These are phyloP conservation scores for Syzygium grande DNA, from an alignment of 345 rosid genomes.

Conservation along the genomic window DNA sequence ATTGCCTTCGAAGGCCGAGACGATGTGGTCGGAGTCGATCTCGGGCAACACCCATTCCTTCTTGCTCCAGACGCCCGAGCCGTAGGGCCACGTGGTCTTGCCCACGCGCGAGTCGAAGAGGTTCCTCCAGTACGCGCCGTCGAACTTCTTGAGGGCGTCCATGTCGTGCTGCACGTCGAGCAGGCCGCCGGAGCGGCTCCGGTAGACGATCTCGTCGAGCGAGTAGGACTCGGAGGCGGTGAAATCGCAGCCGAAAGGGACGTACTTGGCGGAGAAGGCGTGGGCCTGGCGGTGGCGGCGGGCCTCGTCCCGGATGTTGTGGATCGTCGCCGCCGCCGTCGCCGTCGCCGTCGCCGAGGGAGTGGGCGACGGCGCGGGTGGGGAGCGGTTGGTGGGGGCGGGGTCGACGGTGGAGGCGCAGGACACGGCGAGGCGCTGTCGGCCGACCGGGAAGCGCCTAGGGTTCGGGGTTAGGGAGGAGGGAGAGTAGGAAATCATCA, in stretches of 20 bases:
- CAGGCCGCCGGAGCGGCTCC: conserved; percentile 72
- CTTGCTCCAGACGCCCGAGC: conserved; percentile 91
- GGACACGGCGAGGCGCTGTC: background rate
- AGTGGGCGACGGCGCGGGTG: conserved; percentile 13
- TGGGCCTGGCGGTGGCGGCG: conserved; percentile 35
- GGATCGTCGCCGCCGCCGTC: conserved; percentile 20
- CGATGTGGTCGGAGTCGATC: conserved; percentile 75
- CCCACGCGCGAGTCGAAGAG: conserved; percentile 86
- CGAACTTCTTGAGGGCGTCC: conserved; percentile 55
- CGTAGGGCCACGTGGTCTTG: conserved; percentile 77
- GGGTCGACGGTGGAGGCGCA: conserved; percentile 26
- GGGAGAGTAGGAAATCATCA: background rate
- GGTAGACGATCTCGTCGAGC: conserved; percentile 83
- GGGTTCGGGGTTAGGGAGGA: background rate
- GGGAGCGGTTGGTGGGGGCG: conserved; percentile 10
- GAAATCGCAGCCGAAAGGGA: conserved; percentile 56
- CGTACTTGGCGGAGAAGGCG: conserved; percentile 56
- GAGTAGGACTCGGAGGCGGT: conserved; percentile 58
- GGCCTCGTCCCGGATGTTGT: conserved; percentile 54
- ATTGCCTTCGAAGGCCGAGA: conserved; percentile 87
- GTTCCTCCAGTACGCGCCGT: conserved; percentile 68
- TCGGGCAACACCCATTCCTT: conserved; percentile 91
- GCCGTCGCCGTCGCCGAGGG: conserved; percentile 28
- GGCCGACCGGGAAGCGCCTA: background rate
- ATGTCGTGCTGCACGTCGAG: conserved; percentile 82